Evolutionary conservation across 306 rosid species (phyloP), one percentile per base, ranked within the genome.

Genomic region (Rubus idaeus): DNA sequence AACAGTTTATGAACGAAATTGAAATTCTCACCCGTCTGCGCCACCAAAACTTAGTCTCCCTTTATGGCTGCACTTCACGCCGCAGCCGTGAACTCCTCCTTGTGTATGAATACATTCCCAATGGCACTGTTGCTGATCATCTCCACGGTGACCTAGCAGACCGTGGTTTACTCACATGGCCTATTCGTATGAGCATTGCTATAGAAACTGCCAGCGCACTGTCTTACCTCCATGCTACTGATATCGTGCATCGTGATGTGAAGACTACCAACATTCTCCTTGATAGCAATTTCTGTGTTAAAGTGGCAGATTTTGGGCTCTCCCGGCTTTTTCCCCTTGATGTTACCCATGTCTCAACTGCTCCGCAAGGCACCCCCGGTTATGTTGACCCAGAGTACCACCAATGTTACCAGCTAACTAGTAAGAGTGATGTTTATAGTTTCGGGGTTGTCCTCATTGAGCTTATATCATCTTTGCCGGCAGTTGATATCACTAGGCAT

Each of bases 221-320:
- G 83, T 80, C 89, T 41, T 91, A 86, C 76, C 98, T 93, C 58
- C 98, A 93, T 77, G 88, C 88, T 71, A 88, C 95, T 1, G 89
- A 88, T 52, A 87, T 89, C 67, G 84, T 91, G 35, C 97, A 91
- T 53, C 89, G 97, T 0, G 97, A 93, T 72, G 91, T 93, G 45
- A 91, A 93, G 89, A 88, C 97, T 73, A 79, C 68, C 74, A 93
- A 93, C 89, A 85, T 93, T 64, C 90, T 89, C 9, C 86, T 93
- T 1, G 93, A 87, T 56, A 35, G 13, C 35, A 83, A 80, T 23
- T 89, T 87, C 21, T 56, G 82, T 2, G 87, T 88, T 35, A 88
- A 93, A 76, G 91, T 91, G 49, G 97, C 98, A 40, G 98, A 91
- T 56, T 93, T 91, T 50, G 98, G 98, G 26, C 86, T 93, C 18